phyloP scores from a whole-genome alignment of 2,329 filamentous ascomycete genomes.

The Neofusicoccum kwambonambiense region DNA sequence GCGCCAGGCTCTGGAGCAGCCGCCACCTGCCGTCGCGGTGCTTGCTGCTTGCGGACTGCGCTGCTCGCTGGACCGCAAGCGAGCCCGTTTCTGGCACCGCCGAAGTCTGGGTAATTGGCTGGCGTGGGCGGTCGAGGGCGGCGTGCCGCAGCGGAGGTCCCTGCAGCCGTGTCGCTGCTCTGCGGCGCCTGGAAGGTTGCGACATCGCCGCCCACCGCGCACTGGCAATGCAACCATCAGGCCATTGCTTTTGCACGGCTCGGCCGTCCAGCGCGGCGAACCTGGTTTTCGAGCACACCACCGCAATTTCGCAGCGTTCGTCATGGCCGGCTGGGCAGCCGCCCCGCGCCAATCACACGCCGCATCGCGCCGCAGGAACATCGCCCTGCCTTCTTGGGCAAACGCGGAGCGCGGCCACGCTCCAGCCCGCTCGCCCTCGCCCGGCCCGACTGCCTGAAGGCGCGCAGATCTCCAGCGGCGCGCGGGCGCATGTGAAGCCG shows the following conservation, averaged over 20 bases:
- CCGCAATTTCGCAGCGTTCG: constrained; percentile 3
- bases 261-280: background rate
- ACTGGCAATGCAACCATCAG: constrained; percentile 11
- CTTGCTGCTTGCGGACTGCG: background rate
- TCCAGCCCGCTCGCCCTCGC: background rate
- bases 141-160: background rate
- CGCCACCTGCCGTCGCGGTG: background rate
- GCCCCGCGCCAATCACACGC: background rate
- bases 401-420: background rate
- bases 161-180: background rate
- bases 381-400: constrained; percentile 15
- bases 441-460: constrained; percentile 12
- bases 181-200: background rate
- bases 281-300: constrained; percentile 12
- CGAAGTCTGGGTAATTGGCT: constrained; percentile 5
- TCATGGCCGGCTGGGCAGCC: constrained; percentile 2
- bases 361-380: background rate
- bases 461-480: constrained; percentile 10
- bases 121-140: background rate
- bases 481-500: constrained; percentile 1
- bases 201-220: background rate
- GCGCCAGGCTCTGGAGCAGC: background rate
- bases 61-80: background rate
- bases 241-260: constrained; percentile 3
- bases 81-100: background rate